These are phyloP conservation scores for Melaleuca alternifolia DNA, from an alignment of 345 rosid genomes.

Conservation along the genomic window DNA sequence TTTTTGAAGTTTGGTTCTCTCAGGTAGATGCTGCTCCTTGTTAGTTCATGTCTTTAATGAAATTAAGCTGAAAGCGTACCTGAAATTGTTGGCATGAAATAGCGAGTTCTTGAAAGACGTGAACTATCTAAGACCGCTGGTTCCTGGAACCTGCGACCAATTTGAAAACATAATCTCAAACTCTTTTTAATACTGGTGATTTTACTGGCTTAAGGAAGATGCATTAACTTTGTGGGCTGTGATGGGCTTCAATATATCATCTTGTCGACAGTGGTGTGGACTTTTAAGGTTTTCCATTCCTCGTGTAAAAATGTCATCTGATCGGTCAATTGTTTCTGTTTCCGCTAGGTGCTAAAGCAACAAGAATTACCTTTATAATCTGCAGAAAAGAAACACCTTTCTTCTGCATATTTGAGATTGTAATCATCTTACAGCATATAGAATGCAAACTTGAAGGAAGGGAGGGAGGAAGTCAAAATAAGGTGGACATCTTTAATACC, in stretches of 20 bases:
- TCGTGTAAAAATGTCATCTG: too few species aligned
- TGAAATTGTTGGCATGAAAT: neutral
- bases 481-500: neutral
- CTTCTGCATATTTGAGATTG: too few species aligned
- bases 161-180: neutral
- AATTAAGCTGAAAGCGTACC: neutral
- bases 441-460: too few species aligned
- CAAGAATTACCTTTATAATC: too few species aligned
- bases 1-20: conserved; percentile 52
- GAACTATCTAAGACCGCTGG: neutral
- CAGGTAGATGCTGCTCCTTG: conserved; percentile 12
- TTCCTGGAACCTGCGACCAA: neutral
- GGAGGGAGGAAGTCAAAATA: too few species aligned
- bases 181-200: neutral
- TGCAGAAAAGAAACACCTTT: too few species aligned
- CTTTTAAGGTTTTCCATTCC: too few species aligned
- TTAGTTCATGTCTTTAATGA: neutral
- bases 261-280: too few species aligned
- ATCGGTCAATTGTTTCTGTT: too few species aligned
- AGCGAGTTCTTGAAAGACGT: neutral
- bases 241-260: neutral
- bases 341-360: too few species aligned
- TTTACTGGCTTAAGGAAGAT: neutral
- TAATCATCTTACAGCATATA: too few species aligned
- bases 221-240: neutral